A percentile compares a stretch with the other conserved stretches of the same genome.
Conservation (phyloP, 208 protist species). For the Acanthamoeba royreba region DNA sequence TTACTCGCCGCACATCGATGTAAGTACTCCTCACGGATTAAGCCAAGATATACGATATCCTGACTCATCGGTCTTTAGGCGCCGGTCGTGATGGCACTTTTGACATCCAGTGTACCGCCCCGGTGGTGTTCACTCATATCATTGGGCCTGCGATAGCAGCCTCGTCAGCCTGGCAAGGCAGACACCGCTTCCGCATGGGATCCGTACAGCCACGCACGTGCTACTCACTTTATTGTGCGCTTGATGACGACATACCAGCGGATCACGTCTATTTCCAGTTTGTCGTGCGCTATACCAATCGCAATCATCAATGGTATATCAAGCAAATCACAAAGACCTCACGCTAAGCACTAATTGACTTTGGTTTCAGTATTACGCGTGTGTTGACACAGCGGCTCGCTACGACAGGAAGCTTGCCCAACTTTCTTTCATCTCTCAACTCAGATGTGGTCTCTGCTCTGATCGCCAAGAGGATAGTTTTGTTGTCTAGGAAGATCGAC, state of each 20-base stretch:
- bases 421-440: neutral
- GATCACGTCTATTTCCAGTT: conserved; percentile 16
- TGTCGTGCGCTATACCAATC: conserved; percentile 24
- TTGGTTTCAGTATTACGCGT: neutral
- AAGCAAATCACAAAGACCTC: neutral
- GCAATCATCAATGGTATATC: neutral
- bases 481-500: neutral
- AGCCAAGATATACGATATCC: neutral
- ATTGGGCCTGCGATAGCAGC: neutral
- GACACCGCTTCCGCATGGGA: conserved; percentile 1
- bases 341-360: neutral
- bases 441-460: neutral
- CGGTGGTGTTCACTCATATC: conserved; percentile 7
- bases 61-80: neutral
- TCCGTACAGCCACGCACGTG: neutral
- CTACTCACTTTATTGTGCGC: neutral
- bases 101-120: neutral
- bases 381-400: neutral
- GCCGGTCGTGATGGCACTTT: neutral
- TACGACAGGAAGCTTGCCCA: neutral
- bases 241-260: neutral
- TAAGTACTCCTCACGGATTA: neutral
- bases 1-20: neutral
- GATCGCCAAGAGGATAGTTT: neutral
- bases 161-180: neutral